A percentile compares a stretch with the other conserved stretches of the same genome.
Evolutionary conservation across 768 basidiomycete species (phyloP).

Genomic region (Xerocomellus amylosporus): DNA sequence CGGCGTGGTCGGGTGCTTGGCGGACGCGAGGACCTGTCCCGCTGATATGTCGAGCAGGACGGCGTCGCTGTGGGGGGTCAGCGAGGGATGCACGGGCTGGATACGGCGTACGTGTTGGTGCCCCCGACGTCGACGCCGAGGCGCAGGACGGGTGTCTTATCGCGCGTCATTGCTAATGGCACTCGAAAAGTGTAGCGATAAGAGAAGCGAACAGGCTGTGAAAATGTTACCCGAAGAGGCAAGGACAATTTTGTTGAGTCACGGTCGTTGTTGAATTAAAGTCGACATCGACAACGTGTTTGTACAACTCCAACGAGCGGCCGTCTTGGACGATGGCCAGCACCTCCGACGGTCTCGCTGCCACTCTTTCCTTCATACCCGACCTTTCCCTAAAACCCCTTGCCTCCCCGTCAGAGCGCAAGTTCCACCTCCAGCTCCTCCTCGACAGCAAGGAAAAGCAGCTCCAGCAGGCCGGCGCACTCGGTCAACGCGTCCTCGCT

Average conservation of each 20-base stretch:
- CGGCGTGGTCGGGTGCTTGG: slow-evolving; percentile 54
- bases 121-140: slow-evolving; percentile 37
- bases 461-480: slow-evolving; percentile 84
- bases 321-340: slow-evolving; percentile 38
- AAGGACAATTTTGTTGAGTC: background rate
- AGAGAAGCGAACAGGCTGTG: slow-evolving; percentile 3
- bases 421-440: slow-evolving; percentile 61
- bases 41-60: slow-evolving; percentile 23
- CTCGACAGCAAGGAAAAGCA: slow-evolving; percentile 91
- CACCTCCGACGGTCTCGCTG: slow-evolving; percentile 36
- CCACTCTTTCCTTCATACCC: slow-evolving; percentile 36
- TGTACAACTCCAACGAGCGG: slow-evolving; percentile 13
- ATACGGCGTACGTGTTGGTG: slow-evolving; percentile 30
- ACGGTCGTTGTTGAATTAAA: background rate
- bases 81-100: too few species aligned
- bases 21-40: slow-evolving; percentile 24
- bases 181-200: too few species aligned
- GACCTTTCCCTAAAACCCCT: slow-evolving; percentile 42
- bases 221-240: slow-evolving; percentile 6
- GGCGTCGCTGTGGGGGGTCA: slow-evolving; percentile 28
- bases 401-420: slow-evolving; percentile 57
- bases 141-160: slow-evolving; percentile 11
- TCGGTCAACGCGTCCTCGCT: slow-evolving; percentile 89
- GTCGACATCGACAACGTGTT: background rate
- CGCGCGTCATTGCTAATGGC: too few species aligned